Evolutionary conservation across 768 basidiomycete species (phyloP), one percentile per base, ranked within the genome.

Genomic region (Lyophyllum decastes): DNA sequence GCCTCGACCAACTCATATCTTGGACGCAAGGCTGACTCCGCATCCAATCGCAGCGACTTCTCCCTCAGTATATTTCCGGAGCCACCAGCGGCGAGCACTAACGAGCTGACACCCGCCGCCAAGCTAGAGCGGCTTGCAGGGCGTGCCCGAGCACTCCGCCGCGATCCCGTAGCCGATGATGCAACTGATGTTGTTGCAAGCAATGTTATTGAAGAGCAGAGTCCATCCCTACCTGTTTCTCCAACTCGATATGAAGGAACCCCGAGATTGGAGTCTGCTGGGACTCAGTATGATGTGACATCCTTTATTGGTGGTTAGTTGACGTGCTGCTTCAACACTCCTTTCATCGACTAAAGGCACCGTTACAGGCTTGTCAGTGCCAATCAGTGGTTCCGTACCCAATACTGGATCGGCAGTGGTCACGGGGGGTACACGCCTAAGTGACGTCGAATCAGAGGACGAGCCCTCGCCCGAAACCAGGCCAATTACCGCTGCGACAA

Each of bases 11-110:
- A 51, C 33, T 66, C 67, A 9, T 51, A 61, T 16, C 46, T 62
- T 26, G 68, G 63, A 46, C 48, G 55, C 44, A 70, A 68, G 49
- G 65, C 68, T 0, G 72, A 73, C 53, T 76, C 77, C 8, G 61
- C 66, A 14, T 73, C 78, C 9, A 69, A 70, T 35, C 68, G 69
- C 17, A 77, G 76, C 61, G 86, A 88, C n/a, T 83, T 90, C 59
- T 89, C 90, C 2, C 72, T 92, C 51, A 89, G 88, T 61, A 76
- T 78, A 44, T 91, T 91, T 72, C 89, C 89, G 4, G 72, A 78
- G 34, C 90, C 88, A 33, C 88, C 90, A 16, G 62, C 50, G 17
- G 48, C 44, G 10, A 30, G 57, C 17, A 6, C 40, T 11, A 45
- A 54, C 2, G 54, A 46, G 8, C 22, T 48, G 6, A 43, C 58